A percentile compares a stretch with the other conserved stretches of the same genome.
Conservation (phyloP, 202 grass and related monocot genomes). For the Digitaria exilis region DNA sequence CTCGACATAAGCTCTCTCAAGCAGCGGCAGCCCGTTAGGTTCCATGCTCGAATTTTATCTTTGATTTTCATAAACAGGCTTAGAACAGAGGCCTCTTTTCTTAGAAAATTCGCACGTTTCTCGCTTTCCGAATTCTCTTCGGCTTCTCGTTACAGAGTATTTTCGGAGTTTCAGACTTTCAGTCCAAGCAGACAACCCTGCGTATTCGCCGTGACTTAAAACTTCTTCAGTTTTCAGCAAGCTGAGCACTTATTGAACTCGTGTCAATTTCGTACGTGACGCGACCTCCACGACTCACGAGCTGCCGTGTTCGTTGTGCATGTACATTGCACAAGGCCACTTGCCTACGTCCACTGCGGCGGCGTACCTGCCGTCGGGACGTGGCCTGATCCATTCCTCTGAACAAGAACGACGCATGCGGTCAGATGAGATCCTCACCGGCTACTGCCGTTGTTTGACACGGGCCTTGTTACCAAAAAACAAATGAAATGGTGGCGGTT, state of each 20-base stretch:
- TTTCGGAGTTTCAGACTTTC: too few relatives aligned
- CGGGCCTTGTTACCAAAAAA: not conserved
- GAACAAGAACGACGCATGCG: conserved; percentile 5
- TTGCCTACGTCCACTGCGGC: not conserved
- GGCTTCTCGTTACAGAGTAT: not conserved
- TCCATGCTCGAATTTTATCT: too few relatives aligned
- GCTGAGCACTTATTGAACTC: not conserved
- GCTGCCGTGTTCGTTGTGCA: not conserved
- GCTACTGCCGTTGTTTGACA: not conserved
- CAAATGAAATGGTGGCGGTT: not conserved
- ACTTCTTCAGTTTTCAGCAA: not conserved
- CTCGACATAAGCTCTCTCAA: too few relatives aligned
- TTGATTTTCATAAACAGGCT: too few relatives aligned
- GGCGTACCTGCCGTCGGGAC: conserved; percentile 15
- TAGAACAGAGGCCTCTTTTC: too few relatives aligned
- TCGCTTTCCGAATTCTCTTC: too few relatives aligned
- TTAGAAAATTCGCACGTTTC: too few relatives aligned
- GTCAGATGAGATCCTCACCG: not conserved
- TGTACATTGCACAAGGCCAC: not conserved
- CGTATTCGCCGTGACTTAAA: not conserved
- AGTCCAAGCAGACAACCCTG: not conserved
- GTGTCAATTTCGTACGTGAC: not conserved
- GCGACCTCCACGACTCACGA: not conserved
- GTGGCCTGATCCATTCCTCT: not conserved
- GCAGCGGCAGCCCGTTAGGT: too few relatives aligned